Evolutionary conservation across 345 rosid species (phyloP).

Genomic region (Lagerstroemia speciosa): DNA sequence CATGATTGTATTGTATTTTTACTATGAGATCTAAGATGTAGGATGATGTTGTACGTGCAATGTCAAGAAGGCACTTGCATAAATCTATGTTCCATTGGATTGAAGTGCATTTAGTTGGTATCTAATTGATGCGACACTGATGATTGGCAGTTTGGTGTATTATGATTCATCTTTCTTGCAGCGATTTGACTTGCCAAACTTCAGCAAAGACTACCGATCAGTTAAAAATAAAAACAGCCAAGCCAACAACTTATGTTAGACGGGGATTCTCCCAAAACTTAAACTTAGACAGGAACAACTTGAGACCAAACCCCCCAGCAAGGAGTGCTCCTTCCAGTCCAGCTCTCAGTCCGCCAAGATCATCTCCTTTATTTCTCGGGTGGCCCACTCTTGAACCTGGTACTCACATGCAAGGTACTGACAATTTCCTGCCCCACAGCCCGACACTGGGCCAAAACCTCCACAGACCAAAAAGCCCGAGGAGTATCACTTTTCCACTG

Average conservation of each 20-base stretch:
- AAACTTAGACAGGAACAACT: constrained; percentile 22
- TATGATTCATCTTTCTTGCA: background rate
- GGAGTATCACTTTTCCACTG: constrained; percentile 13
- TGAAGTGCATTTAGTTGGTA: background rate
- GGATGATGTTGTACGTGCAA: background rate
- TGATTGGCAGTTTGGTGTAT: background rate
- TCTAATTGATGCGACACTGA: background rate
- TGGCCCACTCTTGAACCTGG: constrained; percentile 14
- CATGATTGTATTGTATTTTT: no score
- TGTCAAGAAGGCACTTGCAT: no score
- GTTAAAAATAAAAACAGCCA: constrained; percentile 8
- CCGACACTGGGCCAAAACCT: constrained; percentile 19
- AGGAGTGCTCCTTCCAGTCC: constrained; percentile 68
- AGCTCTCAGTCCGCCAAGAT: constrained; percentile 28
- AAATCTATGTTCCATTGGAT: background rate
- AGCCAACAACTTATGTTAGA: constrained; percentile 13
- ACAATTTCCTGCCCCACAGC: constrained; percentile 31
- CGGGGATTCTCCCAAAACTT: constrained; percentile 23
- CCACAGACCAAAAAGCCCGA: constrained; percentile 8
- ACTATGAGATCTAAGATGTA: background rate
- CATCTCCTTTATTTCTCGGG: constrained; percentile 7
- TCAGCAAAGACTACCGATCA: constrained; percentile 25
- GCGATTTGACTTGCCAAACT: background rate
- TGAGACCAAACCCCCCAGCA: constrained; percentile 22
- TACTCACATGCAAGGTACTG: constrained; percentile 18